phyloP scores from a whole-genome alignment of 2,329 filamentous ascomycete genomes.

The Trichoderma sp. region DNA sequence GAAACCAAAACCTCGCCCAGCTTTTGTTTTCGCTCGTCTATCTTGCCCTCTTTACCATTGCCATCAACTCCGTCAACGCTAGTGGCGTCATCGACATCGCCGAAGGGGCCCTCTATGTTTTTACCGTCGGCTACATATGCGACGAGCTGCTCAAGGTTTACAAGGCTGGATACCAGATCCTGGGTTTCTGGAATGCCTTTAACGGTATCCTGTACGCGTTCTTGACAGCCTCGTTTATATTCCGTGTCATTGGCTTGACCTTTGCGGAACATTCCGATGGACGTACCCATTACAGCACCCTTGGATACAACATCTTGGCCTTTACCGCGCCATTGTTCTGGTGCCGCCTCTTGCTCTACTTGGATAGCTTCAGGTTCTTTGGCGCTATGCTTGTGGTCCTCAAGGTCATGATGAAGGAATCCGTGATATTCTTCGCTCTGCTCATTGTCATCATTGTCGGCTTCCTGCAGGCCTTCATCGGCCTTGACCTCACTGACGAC shows the following conservation, averaged over 20 bases:
- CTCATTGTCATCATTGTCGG: slow-evolving; percentile 77
- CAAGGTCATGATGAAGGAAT: slow-evolving; percentile 93
- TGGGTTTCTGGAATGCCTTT: slow-evolving; percentile 97
- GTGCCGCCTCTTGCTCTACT: slow-evolving; percentile 85
- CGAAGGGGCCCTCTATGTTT: slow-evolving; percentile 81
- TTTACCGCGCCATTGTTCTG: slow-evolving; percentile 97
- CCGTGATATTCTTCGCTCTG: slow-evolving; percentile 92
- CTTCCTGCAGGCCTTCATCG: slow-evolving; percentile 92
- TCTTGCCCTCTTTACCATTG: slow-evolving; percentile 78
- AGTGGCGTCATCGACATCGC: slow-evolving; percentile 78
- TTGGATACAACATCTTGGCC: slow-evolving; percentile 92
- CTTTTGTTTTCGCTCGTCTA: slow-evolving; percentile 81
- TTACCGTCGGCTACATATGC: slow-evolving; percentile 85
- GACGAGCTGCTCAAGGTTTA: slow-evolving; percentile 87
- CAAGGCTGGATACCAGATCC: slow-evolving; percentile 87
- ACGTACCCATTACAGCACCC: slow-evolving; percentile 65
- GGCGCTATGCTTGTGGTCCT: slow-evolving; percentile 97
- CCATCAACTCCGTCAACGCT: slow-evolving; percentile 91
- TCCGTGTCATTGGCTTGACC: slow-evolving; percentile 74
- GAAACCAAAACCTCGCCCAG: slow-evolving; percentile 89
- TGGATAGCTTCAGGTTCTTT: slow-evolving; percentile 93
- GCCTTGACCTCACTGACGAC: slow-evolving; percentile 78
- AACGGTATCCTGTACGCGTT: slow-evolving; percentile 80
- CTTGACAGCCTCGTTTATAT: slow-evolving; percentile 71
- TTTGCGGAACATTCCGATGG: slow-evolving; percentile 46